Evolutionary conservation across 305 asterid species (phyloP), one percentile per base, ranked within the genome.

Genomic region (Fraxinus ornus): DNA sequence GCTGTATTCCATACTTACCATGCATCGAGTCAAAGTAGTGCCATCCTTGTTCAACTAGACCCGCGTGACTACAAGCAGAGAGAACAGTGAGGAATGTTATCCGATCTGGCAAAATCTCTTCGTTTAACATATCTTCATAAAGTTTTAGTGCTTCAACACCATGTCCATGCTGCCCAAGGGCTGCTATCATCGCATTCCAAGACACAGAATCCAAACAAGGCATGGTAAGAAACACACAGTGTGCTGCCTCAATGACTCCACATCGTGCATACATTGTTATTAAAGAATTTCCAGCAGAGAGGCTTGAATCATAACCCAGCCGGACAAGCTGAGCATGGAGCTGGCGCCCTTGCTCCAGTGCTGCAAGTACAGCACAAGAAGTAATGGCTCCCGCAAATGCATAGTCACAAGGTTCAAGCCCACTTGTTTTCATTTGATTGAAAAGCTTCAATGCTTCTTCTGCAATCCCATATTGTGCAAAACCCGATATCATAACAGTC

Each of bases 161-260:
- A 75, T 87, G 94, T 37, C 98, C 98, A 79, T 95, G 98, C 71
- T 93, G 98, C 41, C 97, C 98, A 26, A 92, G 86, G 68, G 98
- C 98, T 30, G 98, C 94, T 79, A 95, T 89, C 93, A 95, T 93
- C 19, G 98, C 98, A 85, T 95, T 95, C 98, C 98, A 95, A 80
- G 98, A 92, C 68, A 95, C 92, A 1, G 96, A 88, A 87, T 93
- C 98, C 84, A 92, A 78, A 79, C 80, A 89, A 79, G 97, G 92
- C 97, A 93, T 91, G 21, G 92, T 90, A 66, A 82, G 83, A 85
- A 95, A 95, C 78, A 89, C 83, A 10, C 19, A 37, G 8, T 84
- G 84, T 28, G 97, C 97, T 44, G 90, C 93, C 80, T 92, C 93
- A 70, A 93, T 91, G 37, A 87, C 95, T 39, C 98, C 98, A 79